Evolutionary conservation across 2,329 filamentous ascomycete species (phyloP).

Genomic region (Talaromyces sp.): DNA sequence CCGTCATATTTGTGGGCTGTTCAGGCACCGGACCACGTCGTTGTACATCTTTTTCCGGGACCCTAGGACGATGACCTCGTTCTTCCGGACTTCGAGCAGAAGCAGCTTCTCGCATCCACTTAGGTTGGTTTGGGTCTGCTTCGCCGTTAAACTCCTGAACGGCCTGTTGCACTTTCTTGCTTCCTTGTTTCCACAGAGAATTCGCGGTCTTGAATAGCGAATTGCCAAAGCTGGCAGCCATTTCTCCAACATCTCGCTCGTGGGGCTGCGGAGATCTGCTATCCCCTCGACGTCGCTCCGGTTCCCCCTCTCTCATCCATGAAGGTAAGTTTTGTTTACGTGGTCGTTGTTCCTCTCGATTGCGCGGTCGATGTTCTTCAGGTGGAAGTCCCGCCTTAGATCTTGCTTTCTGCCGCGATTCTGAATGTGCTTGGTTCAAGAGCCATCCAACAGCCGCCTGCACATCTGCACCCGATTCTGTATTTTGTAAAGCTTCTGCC

Average conservation of each 20-base stretch:
- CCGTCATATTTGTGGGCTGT: constrained; percentile 47
- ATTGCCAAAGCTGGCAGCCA: constrained; percentile 76
- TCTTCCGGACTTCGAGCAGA: constrained; percentile 14
- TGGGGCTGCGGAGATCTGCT: constrained; percentile 42
- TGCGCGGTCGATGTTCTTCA: constrained; percentile 24
- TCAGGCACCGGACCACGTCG: constrained; percentile 10
- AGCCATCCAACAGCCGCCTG: constrained; percentile 87
- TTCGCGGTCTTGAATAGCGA: constrained; percentile 91
- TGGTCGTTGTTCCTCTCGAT: constrained; percentile 25
- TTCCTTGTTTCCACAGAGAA: constrained; percentile 88
- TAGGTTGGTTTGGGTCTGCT: constrained; percentile 76
- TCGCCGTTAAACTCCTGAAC: constrained; percentile 77
- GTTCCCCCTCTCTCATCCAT: constrained; percentile 59
- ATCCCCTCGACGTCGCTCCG: constrained; percentile 26
- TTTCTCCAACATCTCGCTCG: constrained; percentile 73
- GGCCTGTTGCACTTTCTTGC: constrained; percentile 88
- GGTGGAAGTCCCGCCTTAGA: constrained; percentile 21
- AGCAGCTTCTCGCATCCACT: constrained; percentile 83
- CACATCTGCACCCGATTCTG: constrained; percentile 72
- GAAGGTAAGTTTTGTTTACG: constrained; percentile 46
- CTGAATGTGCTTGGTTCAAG: constrained; percentile 82
- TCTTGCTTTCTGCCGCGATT: constrained; percentile 68
- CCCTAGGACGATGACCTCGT: constrained; percentile 19
- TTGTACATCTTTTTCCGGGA: constrained; percentile 17
- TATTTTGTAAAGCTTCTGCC: constrained; percentile 73